phyloP scores from a whole-genome alignment of 331 rosid species.

The Rosa hybrid region DNA sequence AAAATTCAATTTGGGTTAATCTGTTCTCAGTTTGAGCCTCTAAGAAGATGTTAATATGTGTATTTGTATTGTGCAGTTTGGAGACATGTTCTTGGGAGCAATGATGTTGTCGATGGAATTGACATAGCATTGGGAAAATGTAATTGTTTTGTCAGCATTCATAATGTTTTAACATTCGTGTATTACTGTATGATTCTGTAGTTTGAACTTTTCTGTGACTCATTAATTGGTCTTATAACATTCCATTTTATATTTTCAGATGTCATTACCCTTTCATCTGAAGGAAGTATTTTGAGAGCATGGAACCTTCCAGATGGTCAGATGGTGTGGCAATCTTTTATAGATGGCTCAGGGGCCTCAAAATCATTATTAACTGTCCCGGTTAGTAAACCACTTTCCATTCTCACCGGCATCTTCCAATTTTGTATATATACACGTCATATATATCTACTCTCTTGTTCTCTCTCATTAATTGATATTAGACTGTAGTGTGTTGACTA shows the following conservation, averaged over 20 bases:
- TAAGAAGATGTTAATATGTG: constrained; percentile 26
- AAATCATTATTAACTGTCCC: constrained; percentile 65
- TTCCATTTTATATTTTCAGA: constrained; percentile 56
- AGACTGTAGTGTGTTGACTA: constrained; percentile 1
- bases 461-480: background rate
- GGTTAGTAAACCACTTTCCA: constrained; percentile 50
- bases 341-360: constrained; percentile 63
- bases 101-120: constrained; percentile 64
- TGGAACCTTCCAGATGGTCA: constrained; percentile 99
- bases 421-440: constrained; percentile 3
- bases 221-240: background rate
- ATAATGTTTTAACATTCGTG: background rate
- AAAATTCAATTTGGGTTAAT: background rate
- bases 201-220: background rate
- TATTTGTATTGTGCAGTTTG: constrained; percentile 76
- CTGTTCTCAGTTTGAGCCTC: background rate
- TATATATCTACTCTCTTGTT: background rate
- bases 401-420: constrained; percentile 6
- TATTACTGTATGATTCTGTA: background rate
- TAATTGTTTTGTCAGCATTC: constrained; percentile 31
- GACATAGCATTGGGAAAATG: constrained; percentile 96
- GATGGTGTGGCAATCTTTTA: constrained; percentile 92
- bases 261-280: constrained; percentile 84
- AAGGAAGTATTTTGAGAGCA: constrained; percentile 82
- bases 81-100: constrained; percentile 85